Conservation (phyloP, 202 grass and related monocot species). For the Alloteropsis angusta region DNA sequence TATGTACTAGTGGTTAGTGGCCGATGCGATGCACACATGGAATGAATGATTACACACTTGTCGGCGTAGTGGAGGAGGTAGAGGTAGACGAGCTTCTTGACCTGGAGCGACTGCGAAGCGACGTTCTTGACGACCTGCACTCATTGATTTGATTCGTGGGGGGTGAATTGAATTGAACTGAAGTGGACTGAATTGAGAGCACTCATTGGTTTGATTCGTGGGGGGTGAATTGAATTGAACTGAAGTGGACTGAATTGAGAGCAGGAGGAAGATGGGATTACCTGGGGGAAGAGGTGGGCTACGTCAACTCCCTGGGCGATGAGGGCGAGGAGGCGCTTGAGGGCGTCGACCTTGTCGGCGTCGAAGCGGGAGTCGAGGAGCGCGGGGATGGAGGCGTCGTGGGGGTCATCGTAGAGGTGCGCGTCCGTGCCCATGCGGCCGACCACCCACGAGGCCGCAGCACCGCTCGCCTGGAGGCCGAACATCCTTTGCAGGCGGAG, state of each 20-base stretch:
- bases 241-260: neutral
- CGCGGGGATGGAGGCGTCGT: conserved; percentile 68
- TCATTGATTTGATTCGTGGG: no score
- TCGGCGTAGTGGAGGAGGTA: conserved; percentile 95
- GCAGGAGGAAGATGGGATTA: neutral
- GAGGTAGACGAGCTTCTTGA: conserved; percentile 97
- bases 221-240: neutral
- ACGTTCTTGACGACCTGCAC: conserved; percentile 83
- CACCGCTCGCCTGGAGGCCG: conserved; percentile 44
- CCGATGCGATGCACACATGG: no score
- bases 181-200: neutral
- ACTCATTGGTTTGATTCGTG: no score
- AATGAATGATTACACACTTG: conserved; percentile 37
- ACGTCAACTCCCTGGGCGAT: conserved; percentile 78
- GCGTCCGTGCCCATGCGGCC: conserved; percentile 88
- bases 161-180: neutral
- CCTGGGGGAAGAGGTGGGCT: conserved; percentile 81
- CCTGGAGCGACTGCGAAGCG: conserved; percentile 72
- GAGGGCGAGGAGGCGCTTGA: conserved; percentile 90
- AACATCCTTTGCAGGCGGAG: conserved; percentile 9
- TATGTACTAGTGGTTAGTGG: neutral
- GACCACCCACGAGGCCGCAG: conserved; percentile 69
- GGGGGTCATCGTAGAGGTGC: conserved; percentile 86
- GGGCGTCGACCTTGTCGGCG: conserved; percentile 72
- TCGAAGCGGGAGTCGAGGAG: conserved; percentile 90